phyloP scores from a whole-genome alignment of 257 asterid genomes.

The Linaria vulgaris region DNA sequence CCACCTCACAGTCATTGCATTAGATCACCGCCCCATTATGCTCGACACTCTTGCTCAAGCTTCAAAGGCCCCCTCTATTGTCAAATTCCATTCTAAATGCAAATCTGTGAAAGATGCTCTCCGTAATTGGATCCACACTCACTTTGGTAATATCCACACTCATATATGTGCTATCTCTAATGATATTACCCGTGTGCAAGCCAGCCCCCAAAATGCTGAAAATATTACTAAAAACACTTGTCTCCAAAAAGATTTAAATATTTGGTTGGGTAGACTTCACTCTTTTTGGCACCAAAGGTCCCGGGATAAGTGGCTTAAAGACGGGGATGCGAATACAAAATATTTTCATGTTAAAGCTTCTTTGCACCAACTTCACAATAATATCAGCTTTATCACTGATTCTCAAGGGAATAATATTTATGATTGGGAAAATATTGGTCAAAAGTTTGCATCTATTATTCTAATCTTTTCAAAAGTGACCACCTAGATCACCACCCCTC shows the following conservation, averaged over 20 bases:
- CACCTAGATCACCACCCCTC: background rate
- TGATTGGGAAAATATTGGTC: background rate
- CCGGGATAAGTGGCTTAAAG: background rate
- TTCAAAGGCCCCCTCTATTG: background rate
- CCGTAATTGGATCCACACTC: background rate
- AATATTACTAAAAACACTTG: background rate
- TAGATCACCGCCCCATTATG: background rate
- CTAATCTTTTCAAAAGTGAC: background rate
- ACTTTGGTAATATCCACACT: background rate
- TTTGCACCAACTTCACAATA: background rate
- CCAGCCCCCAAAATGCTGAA: background rate
- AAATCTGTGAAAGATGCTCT: background rate
- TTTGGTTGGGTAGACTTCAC: background rate
- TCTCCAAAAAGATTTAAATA: background rate
- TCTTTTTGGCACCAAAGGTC: background rate
- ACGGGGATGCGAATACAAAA: background rate
- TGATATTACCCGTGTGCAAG: background rate
- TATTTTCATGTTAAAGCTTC: background rate
- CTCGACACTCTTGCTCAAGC: no score
- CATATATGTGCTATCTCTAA: background rate
- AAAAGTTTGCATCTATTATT: background rate
- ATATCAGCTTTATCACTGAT: background rate
- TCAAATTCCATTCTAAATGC: background rate
- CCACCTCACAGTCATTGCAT: background rate
- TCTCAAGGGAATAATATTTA: background rate